Base-by-base conservation (phyloP, 352 stramenopile genomes). In the Salisapilia sapeloensis region DNA sequence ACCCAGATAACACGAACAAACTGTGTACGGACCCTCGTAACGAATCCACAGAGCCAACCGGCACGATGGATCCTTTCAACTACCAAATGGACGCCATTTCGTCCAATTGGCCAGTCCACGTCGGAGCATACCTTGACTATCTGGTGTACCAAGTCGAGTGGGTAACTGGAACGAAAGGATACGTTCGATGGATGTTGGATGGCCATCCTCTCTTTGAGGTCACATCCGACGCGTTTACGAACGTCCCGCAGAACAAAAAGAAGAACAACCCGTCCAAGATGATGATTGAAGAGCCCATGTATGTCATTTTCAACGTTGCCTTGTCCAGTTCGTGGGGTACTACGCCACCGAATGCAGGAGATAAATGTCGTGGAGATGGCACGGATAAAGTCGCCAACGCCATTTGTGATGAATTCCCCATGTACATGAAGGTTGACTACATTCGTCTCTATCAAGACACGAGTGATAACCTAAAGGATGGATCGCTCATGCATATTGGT, bases 271-370 rank as follows among this genome's bases (percentile, higher is more conserved):
- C 43, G 12, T 18, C 23, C 12, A 48, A 48, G 27, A 16, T 50
- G 16, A 38, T 46, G 22, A 25, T 37, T 17, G 44, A 58, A 16
- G 77, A 92, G 47, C 77, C 77, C 2, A 83, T 70, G 49, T 86
- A 84, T 43, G 46, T 92, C 34, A 41, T 92, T 11, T 40, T 92
- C 26, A 92, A 90, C 50, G 84, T 75, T 13, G 77, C 77, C 0
- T 46, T 90, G 28, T 76, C 60, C 14, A 53, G 40, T 6, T 48
- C 66, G 28, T 92, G 77, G 77, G 77, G 43, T 5, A 28, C 43
- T 8, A 47, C 16, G 18, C 43, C 43, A 19, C 43, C 43, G 6
- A 50, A 50, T 20, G 17, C 27, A 12, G 43, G 39, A 9, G n/a
- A 22, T 4, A 13, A 22, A 5, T 50, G 43, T 24, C 43, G 43